Evolutionary conservation across 371 early-diverging fungal species (phyloP).

Genomic region (Mortierella sp.): DNA sequence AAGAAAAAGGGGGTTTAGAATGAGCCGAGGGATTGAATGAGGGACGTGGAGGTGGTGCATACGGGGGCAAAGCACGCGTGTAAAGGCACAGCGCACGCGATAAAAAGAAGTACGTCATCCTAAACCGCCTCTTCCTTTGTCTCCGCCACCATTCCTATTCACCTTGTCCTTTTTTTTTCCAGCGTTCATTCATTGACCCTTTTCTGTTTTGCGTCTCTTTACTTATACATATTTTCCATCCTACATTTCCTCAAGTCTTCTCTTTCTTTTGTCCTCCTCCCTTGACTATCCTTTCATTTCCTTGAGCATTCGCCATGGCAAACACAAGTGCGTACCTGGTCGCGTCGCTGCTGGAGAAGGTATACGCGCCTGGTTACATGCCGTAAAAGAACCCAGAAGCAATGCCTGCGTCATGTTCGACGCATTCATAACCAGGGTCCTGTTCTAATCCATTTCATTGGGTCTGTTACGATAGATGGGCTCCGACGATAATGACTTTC

Average conservation of each 20-base stretch:
- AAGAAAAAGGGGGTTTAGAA: too few relatives aligned
- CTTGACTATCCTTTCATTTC: neutral
- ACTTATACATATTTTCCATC: too few relatives aligned
- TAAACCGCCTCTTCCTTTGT: neutral
- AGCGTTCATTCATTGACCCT: too few relatives aligned
- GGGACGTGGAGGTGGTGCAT: too few relatives aligned
- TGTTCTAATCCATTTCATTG: neutral
- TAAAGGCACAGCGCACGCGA: too few relatives aligned
- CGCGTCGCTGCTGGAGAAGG: constrained; percentile 74
- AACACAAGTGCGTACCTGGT: constrained; percentile 73
- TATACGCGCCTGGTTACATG: constrained; percentile 17
- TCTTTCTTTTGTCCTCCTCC: neutral
- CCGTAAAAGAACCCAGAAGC: neutral
- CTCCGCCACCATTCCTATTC: constrained; percentile 10
- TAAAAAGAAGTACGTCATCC: neutral
- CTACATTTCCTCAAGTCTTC: too few relatives aligned
- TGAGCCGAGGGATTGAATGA: too few relatives aligned
- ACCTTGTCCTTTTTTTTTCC: neutral
- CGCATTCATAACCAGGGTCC: neutral
- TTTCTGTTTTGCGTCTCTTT: too few relatives aligned
- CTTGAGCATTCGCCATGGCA: constrained; percentile 30
- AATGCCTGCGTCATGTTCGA: neutral
- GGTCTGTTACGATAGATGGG: constrained; percentile 63
- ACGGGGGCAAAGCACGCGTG: too few relatives aligned
- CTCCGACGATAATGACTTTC: constrained; percentile 89